Evolutionary conservation across 768 basidiomycete genomes (phyloP).

Genomic region (Auricularia cornea): DNA sequence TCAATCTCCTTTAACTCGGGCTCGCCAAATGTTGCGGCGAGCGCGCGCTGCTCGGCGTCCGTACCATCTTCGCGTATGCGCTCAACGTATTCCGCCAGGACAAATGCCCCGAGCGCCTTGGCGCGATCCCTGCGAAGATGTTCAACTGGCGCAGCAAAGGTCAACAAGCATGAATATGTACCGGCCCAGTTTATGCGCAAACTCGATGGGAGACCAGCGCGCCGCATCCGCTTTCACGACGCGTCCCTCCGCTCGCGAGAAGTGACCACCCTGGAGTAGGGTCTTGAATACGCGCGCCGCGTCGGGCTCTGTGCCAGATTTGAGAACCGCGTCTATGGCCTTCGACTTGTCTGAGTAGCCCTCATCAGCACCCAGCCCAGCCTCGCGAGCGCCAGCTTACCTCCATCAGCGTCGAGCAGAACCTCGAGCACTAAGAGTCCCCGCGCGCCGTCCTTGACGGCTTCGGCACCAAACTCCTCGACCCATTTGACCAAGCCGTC

Average conservation of each 20-base stretch:
- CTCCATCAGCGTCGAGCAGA: conserved; percentile 79
- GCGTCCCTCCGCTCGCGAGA: conserved; percentile 48
- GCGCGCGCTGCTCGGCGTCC: conserved; percentile 30
- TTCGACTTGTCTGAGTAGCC: conserved; percentile 53
- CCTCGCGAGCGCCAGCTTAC: conserved; percentile 35
- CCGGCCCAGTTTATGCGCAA: conserved; percentile 47
- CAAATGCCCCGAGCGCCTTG: conserved; percentile 55
- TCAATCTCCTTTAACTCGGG: conserved; percentile 41
- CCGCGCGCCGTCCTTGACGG: conserved; percentile 70
- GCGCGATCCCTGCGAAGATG: conserved; percentile 40
- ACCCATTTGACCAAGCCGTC: conserved; percentile 67
- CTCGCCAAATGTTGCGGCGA: conserved; percentile 53
- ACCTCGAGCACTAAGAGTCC: conserved; percentile 72
- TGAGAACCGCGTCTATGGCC: conserved; percentile 53
- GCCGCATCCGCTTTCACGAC: conserved; percentile 38
- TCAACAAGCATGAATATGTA: too few relatives aligned
- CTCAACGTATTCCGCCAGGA: conserved; percentile 65
- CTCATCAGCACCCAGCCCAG: neutral
- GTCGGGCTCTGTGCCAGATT: conserved; percentile 46
- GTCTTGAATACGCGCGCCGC: conserved; percentile 73
- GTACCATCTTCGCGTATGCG: conserved; percentile 32
- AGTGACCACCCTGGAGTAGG: conserved; percentile 87
- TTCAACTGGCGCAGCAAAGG: too few relatives aligned
- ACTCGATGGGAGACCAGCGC: conserved; percentile 48
- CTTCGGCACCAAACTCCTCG: conserved; percentile 46